A percentile compares a stretch with the other conserved stretches of the same genome.
phyloP scores from a whole-genome alignment of 257 asterid genomes.

The Ilex aquifolium region DNA sequence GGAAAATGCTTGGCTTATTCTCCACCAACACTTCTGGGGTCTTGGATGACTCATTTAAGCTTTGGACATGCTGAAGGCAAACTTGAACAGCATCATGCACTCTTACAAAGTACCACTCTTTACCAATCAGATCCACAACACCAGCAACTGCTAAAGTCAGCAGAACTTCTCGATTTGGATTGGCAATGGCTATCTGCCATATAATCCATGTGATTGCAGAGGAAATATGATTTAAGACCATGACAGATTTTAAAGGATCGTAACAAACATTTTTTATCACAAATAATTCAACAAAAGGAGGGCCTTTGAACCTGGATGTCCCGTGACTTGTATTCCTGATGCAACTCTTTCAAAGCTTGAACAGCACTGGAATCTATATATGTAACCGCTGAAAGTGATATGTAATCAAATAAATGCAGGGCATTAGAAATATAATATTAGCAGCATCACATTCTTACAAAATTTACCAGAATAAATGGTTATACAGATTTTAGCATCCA shows the following conservation, averaged over 20 bases:
- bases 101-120: conserved; percentile 88
- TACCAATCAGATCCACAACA: conserved; percentile 70
- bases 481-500: neutral
- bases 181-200: conserved; percentile 81
- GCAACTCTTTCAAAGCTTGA: conserved; percentile 81
- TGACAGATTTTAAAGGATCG: no score
- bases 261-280: no score
- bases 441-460: no score
- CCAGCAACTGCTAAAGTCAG: conserved; percentile 67
- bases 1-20: conserved; percentile 37
- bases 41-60: conserved; percentile 35
- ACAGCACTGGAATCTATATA: conserved; percentile 95
- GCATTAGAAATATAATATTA: no score
- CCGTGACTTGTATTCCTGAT: conserved; percentile 78
- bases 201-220: neutral
- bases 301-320: conserved; percentile 65
- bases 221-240: no score
- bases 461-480: no score
- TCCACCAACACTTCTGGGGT: conserved; percentile 31
- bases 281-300: neutral
- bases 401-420: no score
- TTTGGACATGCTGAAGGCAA: conserved; percentile 69
- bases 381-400: conserved; percentile 66
- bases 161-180: conserved; percentile 78
- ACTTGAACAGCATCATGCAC: conserved; percentile 94